Percentiles rank a stretch among this genome's conserved stretches.
Conservation (phyloP, 441 rosid species). For the Heliophila coronopifolia region DNA sequence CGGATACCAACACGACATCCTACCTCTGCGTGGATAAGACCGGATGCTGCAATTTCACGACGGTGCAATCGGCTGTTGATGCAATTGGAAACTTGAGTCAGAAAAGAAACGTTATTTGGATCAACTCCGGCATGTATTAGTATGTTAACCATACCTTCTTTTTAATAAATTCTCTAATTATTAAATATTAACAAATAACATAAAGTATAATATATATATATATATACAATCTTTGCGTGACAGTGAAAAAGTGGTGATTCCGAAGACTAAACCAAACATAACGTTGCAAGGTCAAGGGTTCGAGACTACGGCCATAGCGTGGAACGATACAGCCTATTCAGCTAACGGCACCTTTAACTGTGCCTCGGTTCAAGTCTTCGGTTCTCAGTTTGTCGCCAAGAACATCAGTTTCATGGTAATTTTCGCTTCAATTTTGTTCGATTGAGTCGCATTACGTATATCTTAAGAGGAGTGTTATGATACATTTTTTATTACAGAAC, state of each 20-base stretch:
- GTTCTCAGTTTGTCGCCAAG: conserved; percentile 64
- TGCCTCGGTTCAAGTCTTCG: conserved; percentile 73
- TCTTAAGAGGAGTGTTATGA: no score
- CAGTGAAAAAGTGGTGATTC: conserved; percentile 68
- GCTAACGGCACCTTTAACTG: conserved; percentile 71
- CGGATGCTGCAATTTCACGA: conserved; percentile 81
- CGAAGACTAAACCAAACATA: conserved; percentile 54
- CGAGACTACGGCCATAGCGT: conserved; percentile 63
- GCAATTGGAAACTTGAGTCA: conserved; percentile 44
- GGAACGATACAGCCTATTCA: conserved; percentile 81
- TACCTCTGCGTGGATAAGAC: conserved; percentile 64
- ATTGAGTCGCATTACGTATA: no score
- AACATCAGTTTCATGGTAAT: conserved; percentile 84
- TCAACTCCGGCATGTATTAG: conserved; percentile 79
- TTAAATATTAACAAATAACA: no score
- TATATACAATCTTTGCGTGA: background rate
- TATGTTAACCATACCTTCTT: no score
- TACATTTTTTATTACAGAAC: no score
- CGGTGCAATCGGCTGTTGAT: conserved; percentile 74
- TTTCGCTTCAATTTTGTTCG: background rate
- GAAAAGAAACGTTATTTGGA: conserved; percentile 62
- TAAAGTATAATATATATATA: background rate
- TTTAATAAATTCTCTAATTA: no score
- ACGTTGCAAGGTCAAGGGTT: conserved; percentile 91
- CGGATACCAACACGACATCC: conserved; percentile 53